A percentile compares a stretch with the other conserved stretches of the same genome.
Conservation (phyloP, 306 rosid species). For the Coriaria nepalensis region DNA sequence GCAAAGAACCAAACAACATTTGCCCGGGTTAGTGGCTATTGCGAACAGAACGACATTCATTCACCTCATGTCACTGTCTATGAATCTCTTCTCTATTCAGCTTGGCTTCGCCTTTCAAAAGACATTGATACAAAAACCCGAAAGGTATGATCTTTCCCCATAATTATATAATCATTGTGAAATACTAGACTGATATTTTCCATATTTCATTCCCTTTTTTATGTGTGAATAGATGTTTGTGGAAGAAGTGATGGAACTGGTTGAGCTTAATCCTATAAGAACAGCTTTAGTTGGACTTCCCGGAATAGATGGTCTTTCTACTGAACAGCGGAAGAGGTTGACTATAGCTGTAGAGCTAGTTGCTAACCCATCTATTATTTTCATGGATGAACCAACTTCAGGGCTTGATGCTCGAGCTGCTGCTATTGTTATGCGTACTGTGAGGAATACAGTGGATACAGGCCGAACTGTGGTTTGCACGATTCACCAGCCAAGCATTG, state of each 20-base stretch:
- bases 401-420: slow-evolving; percentile 40
- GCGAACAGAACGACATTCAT: slow-evolving; percentile 41
- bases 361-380: slow-evolving; percentile 34
- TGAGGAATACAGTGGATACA: slow-evolving; percentile 35
- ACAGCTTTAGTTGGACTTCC: slow-evolving; percentile 34
- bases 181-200: neutral
- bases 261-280: slow-evolving; percentile 23
- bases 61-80: slow-evolving; percentile 31
- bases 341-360: slow-evolving; percentile 37
- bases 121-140: slow-evolving; percentile 18
- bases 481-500: slow-evolving; percentile 38
- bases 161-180: neutral
- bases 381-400: slow-evolving; percentile 37
- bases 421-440: slow-evolving; percentile 32
- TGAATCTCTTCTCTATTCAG: slow-evolving; percentile 34
- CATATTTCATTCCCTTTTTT: neutral
- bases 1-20: slow-evolving; percentile 34
- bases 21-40: slow-evolving; percentile 35
- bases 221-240: slow-evolving; percentile 24
- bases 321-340: slow-evolving; percentile 34
- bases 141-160: slow-evolving; percentile 14
- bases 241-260: slow-evolving; percentile 36
- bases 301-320: slow-evolving; percentile 33
- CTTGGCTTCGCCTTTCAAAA: slow-evolving; percentile 31
- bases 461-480: slow-evolving; percentile 38